Evolutionary conservation across 768 basidiomycete genomes (phyloP).

Genomic region (Royoungia palumana): DNA sequence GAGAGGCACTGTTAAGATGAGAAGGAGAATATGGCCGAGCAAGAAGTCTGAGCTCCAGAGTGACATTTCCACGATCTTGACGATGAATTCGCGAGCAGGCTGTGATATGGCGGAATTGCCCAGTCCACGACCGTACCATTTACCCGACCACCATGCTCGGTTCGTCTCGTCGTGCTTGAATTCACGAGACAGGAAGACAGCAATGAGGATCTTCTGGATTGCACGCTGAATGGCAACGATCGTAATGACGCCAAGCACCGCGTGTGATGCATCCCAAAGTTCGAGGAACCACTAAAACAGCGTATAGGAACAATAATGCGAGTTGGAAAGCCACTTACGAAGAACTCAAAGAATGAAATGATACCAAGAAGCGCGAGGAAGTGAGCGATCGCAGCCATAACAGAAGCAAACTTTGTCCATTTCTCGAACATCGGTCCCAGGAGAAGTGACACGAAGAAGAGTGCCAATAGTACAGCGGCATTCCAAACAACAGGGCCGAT

Average conservation of each 20-base stretch:
- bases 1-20: conserved; percentile 81
- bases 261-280: conserved; percentile 95
- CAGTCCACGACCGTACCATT: conserved; percentile 94
- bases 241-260: conserved; percentile 87
- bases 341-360: conserved; percentile 92
- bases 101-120: conserved; percentile 92
- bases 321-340: conserved; percentile 53
- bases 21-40: conserved; percentile 76
- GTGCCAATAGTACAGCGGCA: conserved; percentile 73
- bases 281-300: conserved; percentile 85
- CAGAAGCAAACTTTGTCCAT: conserved; percentile 84
- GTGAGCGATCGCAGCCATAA: conserved; percentile 93
- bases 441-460: conserved; percentile 93
- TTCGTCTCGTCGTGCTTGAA: conserved; percentile 99
- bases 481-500: conserved; percentile 96
- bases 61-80: conserved; percentile 98
- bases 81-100: conserved; percentile 94
- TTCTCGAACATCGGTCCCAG: conserved; percentile 84
- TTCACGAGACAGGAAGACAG: conserved; percentile 92
- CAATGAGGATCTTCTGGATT: conserved; percentile 90
- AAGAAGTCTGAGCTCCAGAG: conserved; percentile 96
- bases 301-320: conserved; percentile 30
- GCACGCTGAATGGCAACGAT: conserved; percentile 89
- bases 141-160: conserved; percentile 98
- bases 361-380: conserved; percentile 75